Percentiles rank a stretch among this genome's conserved stretches.
Evolutionary conservation across 257 asterid genomes (phyloP).

Genomic region (Nyctanthes arbortristis): DNA sequence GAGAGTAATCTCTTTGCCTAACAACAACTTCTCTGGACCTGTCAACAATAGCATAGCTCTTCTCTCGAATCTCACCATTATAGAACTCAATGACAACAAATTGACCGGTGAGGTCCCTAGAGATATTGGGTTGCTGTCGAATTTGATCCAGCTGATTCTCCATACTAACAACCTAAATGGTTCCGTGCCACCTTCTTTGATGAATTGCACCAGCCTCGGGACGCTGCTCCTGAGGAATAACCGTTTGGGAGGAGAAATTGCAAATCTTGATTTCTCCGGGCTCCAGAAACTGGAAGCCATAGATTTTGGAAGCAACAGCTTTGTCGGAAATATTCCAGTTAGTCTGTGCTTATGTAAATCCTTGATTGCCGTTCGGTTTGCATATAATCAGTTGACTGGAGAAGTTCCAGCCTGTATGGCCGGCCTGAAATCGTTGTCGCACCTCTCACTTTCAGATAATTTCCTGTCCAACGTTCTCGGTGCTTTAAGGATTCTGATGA

Average conservation of each 20-base stretch:
- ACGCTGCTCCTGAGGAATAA: constrained; percentile 57
- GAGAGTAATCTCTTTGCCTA: constrained; percentile 4
- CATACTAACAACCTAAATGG: constrained; percentile 24
- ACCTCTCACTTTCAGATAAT: constrained; percentile 24
- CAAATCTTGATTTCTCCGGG: constrained; percentile 48
- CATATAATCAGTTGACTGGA: constrained; percentile 34
- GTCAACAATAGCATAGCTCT: not conserved
- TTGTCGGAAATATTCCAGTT: constrained; percentile 40
- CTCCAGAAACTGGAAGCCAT: constrained; percentile 23
- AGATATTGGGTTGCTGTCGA: constrained; percentile 12
- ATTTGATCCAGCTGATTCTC: constrained; percentile 1
- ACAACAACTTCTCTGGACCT: constrained; percentile 12
- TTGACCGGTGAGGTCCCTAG: constrained; percentile 18
- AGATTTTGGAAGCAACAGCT: constrained; percentile 42
- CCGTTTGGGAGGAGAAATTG: constrained; percentile 40
- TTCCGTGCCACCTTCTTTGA: constrained; percentile 45
- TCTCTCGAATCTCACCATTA: constrained; percentile 13
- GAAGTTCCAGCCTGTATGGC: constrained; percentile 14
- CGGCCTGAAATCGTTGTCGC: constrained; percentile 1
- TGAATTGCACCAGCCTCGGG: constrained; percentile 38
- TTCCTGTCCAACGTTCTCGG: constrained; percentile 11
- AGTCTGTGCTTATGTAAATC: constrained; percentile 47
- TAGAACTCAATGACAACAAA: constrained; percentile 6
- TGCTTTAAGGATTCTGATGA: constrained; percentile 11
- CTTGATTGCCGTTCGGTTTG: constrained; percentile 42